Evolutionary conservation across 805 yeast species (phyloP), one percentile per base, ranked within the genome.

Genomic region (Wickerhamomyces bisporus): DNA sequence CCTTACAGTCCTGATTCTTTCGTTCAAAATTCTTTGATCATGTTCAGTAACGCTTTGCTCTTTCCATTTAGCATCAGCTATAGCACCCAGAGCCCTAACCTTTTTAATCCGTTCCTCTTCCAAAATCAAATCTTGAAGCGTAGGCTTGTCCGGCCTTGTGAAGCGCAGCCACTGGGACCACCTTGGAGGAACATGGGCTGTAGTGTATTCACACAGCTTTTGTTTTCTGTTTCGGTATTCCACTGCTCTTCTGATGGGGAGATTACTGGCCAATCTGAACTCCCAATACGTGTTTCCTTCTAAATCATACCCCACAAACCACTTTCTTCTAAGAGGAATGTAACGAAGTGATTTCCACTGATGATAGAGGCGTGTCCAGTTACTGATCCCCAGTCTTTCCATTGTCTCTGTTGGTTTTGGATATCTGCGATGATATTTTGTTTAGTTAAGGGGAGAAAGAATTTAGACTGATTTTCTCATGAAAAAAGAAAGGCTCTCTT

Each of bases 221-320:
- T 66, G 55, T 39, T 68, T 66, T 31, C 67, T 65, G 27, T 62
- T 58, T 29, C 61, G 55, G 11, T 86, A 85, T 40, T 80, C 78
- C 38, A 80, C 70, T 38, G 81, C 75, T 32, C 95, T 60, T 34
- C 95, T 66, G 41, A 79, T 58, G 19, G 59, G 63, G 48, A 76
- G 66, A 36, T 55, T 53, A 49, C 71, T 69, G 42, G 75, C 78
- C 19, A 73, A 64, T 36, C 70, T 68, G 58, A 81, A 79, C 56
- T 86, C 95, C 95, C 95, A 86, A 62, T 81, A 86, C 2, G 91
- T 78, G 57, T 86, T 86, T 3, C 93, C 95, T 28, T 77, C 78
- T n/a, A 86, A 65, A 53, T 86, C 95, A 53, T 83, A 85, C 2
- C 87, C 62, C 3, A 55, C 48, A 49, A 85, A 84, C 64, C 79